These are phyloP conservation scores for Ziziphus jujuba DNA, from an alignment of 306 rosid genomes.

Conservation along the genomic window DNA sequence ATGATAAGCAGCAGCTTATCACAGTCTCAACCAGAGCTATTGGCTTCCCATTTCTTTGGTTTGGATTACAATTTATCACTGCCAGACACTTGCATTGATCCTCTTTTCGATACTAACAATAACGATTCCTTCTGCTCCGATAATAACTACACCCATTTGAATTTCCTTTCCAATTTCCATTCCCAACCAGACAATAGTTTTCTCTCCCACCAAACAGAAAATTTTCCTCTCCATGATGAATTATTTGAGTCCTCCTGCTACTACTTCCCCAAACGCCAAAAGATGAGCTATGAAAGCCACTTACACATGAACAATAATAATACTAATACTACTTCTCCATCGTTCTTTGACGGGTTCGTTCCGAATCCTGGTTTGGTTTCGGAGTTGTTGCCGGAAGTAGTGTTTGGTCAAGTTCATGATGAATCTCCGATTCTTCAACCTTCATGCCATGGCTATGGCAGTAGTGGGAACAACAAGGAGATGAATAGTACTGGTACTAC, in stretches of 20 bases:
- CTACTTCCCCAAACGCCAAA: conserved; percentile 15
- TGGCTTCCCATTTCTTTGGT: background rate
- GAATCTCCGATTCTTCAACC: background rate
- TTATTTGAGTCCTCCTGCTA: conserved; percentile 7
- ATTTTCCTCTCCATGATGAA: background rate
- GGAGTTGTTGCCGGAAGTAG: background rate
- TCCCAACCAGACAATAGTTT: background rate
- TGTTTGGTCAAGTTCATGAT: background rate
- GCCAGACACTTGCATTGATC: conserved; percentile 6
- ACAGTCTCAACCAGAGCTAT: conserved; percentile 13
- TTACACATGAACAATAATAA: background rate
- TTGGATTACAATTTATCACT: conserved; percentile 9
- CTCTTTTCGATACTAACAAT: background rate
- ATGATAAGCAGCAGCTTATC: conserved; percentile 7
- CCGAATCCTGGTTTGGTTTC: conserved; percentile 1
- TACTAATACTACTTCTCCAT: background rate
- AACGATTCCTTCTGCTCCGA: background rate
- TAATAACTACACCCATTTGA: background rate
- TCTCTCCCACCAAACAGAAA: background rate
- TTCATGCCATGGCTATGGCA: background rate
- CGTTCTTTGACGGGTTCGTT: conserved; percentile 3
- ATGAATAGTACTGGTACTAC: background rate
- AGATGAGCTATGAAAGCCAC: background rate
- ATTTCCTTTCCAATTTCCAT: background rate
- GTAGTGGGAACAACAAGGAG: background rate